Evolutionary conservation across 345 rosid species (phyloP).

Genomic region (Microcos paniculata): DNA sequence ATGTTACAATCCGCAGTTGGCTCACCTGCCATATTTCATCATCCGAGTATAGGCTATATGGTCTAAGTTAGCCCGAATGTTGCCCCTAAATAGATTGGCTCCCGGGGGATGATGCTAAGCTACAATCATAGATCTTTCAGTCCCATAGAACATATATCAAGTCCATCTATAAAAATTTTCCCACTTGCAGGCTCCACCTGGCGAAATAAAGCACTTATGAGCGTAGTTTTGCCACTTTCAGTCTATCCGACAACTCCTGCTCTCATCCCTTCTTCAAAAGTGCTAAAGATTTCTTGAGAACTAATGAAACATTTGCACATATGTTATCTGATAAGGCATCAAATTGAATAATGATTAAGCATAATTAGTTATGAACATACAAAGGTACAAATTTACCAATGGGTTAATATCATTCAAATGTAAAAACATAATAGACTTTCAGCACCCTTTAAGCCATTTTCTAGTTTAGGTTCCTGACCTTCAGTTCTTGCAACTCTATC

Average conservation of each 20-base stretch:
- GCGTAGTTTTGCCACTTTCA: conserved; percentile 83
- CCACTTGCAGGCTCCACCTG: conserved; percentile 82
- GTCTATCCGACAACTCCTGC: conserved; percentile 90
- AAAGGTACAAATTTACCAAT: too few relatives aligned
- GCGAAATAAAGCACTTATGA: conserved; percentile 83
- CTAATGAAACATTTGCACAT: conserved; percentile 61
- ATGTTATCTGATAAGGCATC: conserved; percentile 42
- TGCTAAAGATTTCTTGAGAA: conserved; percentile 71
- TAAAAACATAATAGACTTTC: neutral
- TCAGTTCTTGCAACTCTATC: conserved; percentile 60
- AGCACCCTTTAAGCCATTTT: too few relatives aligned
- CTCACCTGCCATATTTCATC: conserved; percentile 75
- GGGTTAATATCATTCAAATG: too few relatives aligned
- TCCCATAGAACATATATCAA: conserved; percentile 78
- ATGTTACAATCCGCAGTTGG: neutral
- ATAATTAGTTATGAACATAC: neutral
- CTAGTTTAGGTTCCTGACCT: conserved; percentile 26
- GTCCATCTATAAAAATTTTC: conserved; percentile 60
- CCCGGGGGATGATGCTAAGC: conserved; percentile 92
- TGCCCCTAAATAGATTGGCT: conserved; percentile 78
- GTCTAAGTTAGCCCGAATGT: conserved; percentile 73
- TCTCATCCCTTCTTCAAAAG: conserved; percentile 66
- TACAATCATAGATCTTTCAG: conserved; percentile 77
- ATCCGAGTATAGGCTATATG: conserved; percentile 73
- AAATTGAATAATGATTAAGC: neutral